Percentiles rank a stretch among this genome's conserved stretches.
These are phyloP conservation scores for Persicaria maculosa DNA, from an alignment of 148 eudicot genomes.

Conservation along the genomic window DNA sequence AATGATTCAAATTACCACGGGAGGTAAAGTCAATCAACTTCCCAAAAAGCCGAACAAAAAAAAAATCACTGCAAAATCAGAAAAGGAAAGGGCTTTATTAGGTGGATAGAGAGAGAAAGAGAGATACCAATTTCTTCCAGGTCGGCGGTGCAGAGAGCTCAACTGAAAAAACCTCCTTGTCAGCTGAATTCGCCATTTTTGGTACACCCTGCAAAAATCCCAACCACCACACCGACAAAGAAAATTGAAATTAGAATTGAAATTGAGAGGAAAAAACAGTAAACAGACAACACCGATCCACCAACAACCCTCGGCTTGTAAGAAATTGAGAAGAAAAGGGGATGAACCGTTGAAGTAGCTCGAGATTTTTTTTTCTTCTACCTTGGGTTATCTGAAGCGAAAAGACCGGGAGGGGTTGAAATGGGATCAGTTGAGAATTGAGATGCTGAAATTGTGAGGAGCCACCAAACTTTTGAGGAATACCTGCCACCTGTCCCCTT, in stretches of 20 bases:
- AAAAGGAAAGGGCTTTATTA: background rate
- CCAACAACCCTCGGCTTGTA: background rate
- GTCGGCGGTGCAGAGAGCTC: conserved; percentile 43
- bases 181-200: conserved; percentile 24
- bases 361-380: background rate
- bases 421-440: background rate
- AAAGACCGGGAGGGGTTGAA: background rate
- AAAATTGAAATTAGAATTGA: background rate
- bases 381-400: background rate
- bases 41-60: conserved; percentile 3
- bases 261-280: background rate
- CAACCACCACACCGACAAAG: background rate
- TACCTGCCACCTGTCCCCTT: conserved; percentile 8
- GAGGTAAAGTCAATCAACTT: background rate
- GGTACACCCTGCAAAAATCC: conserved; percentile 18
- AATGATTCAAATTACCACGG: background rate
- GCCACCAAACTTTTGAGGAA: conserved; percentile 1
- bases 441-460: background rate
- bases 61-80: background rate
- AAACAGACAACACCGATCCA: background rate
- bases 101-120: conserved; percentile 13
- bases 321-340: conserved; percentile 8
- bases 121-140: conserved; percentile 41
- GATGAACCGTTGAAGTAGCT: background rate
- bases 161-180: conserved; percentile 24